Evolutionary conservation across 2,329 filamentous ascomycete genomes (phyloP).

Genomic region (Aureobasidium sp.): DNA sequence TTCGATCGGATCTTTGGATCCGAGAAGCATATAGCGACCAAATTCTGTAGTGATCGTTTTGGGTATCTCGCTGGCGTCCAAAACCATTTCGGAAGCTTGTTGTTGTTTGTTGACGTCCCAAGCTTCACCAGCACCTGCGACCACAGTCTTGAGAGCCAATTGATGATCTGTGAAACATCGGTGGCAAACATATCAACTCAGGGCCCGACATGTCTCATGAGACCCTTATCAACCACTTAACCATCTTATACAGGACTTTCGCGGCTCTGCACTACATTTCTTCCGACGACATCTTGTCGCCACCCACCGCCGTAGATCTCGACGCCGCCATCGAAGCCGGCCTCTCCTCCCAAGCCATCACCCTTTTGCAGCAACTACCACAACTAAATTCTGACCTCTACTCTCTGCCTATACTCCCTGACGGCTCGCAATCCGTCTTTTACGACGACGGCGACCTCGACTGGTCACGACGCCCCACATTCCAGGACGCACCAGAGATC

Average conservation of each 20-base stretch:
- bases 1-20: no score
- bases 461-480: not conserved
- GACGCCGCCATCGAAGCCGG: not conserved
- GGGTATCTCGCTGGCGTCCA: no score
- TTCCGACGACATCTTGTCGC: not conserved
- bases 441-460: not conserved
- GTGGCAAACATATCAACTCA: no score
- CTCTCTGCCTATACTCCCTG: not conserved
- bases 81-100: not conserved
- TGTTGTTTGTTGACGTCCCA: not conserved
- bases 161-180: no score
- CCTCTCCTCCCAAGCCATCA: not conserved
- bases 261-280: constrained; percentile 1
- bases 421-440: not conserved
- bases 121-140: not conserved
- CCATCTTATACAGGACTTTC: not conserved
- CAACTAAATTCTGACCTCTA: not conserved
- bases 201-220: not conserved
- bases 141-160: no score
- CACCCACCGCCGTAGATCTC: not conserved
- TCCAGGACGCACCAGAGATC: not conserved
- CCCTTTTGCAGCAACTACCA: not conserved
- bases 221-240: not conserved
- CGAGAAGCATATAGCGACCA: no score
- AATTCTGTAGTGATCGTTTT: no score